These are phyloP conservation scores for Thraustotheca clavata DNA, from an alignment of 352 stramenopile genomes.

Conservation along the genomic window DNA sequence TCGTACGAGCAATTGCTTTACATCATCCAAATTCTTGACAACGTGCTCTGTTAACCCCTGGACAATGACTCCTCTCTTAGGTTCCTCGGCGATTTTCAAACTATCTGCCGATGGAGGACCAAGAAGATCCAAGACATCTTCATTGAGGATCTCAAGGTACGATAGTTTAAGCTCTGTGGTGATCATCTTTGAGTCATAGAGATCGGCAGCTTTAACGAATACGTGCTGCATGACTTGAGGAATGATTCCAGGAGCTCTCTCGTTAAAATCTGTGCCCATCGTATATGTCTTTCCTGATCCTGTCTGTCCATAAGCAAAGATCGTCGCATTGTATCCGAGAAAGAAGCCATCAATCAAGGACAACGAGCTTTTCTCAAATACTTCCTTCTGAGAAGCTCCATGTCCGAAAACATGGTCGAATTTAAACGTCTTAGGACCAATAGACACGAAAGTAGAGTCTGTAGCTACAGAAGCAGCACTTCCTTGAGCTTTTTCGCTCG, in stretches of 20 bases:
- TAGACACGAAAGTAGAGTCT: conserved; percentile 22
- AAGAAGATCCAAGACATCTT: conserved; percentile 94
- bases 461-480: conserved; percentile 32
- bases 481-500: conserved; percentile 31
- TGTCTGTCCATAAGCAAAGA: conserved; percentile 93
- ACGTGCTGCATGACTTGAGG: conserved; percentile 67
- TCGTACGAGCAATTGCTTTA: conserved; percentile 34
- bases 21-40: conserved; percentile 46
- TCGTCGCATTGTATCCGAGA: conserved; percentile 92
- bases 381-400: conserved; percentile 24
- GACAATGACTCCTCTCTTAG: conserved; percentile 86
- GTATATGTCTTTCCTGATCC: conserved; percentile 86
- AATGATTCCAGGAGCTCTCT: conserved; percentile 58
- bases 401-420: conserved; percentile 74
- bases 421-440: conserved; percentile 46
- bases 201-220: conserved; percentile 33
- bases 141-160: conserved; percentile 94
- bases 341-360: conserved; percentile 82
- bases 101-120: conserved; percentile 26
- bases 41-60: conserved; percentile 67
- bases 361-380: conserved; percentile 49
- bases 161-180: conserved; percentile 52
- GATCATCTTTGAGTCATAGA: conserved; percentile 23
- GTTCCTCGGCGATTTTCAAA: conserved; percentile 78
- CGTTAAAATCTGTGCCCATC: conserved; percentile 85